These are phyloP conservation scores for Pseudocercospora ulei DNA, from an alignment of 2,329 filamentous ascomycete genomes.

Conservation along the genomic window DNA sequence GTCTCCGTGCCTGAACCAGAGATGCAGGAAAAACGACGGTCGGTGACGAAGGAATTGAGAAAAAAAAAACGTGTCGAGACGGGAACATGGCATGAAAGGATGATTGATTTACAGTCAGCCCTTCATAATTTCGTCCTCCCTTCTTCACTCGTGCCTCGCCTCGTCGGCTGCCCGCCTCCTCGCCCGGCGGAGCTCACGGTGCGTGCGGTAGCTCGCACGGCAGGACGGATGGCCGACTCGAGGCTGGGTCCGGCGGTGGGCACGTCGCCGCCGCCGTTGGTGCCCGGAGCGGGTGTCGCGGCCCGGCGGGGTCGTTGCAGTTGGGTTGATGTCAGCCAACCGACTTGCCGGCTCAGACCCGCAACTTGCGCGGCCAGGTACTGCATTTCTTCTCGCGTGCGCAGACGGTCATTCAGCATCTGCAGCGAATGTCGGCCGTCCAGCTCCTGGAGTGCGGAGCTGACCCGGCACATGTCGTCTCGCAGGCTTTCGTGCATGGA, in stretches of 20 bases:
- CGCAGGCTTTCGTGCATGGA: conserved; percentile 53
- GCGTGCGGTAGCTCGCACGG: conserved; percentile 29
- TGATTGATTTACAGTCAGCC: too few species aligned
- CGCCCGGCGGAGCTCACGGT: conserved; percentile 21
- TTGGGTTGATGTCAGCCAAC: conserved; percentile 53
- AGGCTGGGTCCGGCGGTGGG: conserved; percentile 22
- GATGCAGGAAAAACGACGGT: too few species aligned
- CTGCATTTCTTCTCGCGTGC: conserved; percentile 53
- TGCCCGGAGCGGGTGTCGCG: conserved; percentile 14
- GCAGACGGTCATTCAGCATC: conserved; percentile 53
- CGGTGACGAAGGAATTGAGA: too few species aligned
- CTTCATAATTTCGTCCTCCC: conserved; percentile 34
- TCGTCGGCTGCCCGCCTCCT: conserved; percentile 20
- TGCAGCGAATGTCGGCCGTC: conserved; percentile 54
- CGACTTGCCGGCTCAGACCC: conserved; percentile 51
- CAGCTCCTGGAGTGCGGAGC: conserved; percentile 48
- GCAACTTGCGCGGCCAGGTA: conserved; percentile 53
- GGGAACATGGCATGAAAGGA: too few species aligned
- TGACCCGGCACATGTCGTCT: conserved; percentile 49
- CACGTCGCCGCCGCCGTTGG: conserved; percentile 5
- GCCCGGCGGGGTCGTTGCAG: conserved; percentile 38
- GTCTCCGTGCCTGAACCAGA: too few species aligned
- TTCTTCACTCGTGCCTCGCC: conserved; percentile 32
- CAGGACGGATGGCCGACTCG: conserved; percentile 27
- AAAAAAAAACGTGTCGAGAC: too few species aligned